Conservation (phyloP, 352 stramenopile species). For the Phytophthora hybrid region DNA sequence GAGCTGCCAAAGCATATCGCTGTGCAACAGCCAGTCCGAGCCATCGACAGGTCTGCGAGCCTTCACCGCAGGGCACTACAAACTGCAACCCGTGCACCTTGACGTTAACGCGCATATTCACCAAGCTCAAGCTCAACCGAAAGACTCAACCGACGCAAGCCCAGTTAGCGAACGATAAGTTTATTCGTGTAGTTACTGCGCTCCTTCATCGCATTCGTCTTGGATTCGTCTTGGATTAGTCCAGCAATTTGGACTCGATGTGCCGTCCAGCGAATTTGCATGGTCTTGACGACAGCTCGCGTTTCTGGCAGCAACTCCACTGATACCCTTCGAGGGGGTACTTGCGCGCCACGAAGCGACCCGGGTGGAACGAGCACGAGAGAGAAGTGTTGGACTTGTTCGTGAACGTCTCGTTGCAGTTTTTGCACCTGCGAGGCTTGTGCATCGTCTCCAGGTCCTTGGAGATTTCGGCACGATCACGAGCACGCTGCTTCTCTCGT, state of each 20-base stretch:
- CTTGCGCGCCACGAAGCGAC: constrained; percentile 76
- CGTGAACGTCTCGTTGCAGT: constrained; percentile 86
- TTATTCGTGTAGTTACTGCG: constrained; percentile 31
- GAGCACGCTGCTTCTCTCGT: constrained; percentile 72
- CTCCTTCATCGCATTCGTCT: constrained; percentile 16
- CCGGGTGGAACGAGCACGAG: constrained; percentile 81
- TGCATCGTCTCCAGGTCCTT: constrained; percentile 78
- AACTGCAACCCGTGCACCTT: constrained; percentile 80
- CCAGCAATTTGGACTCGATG: constrained; percentile 70
- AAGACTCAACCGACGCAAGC: constrained; percentile 20
- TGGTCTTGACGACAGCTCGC: constrained; percentile 74
- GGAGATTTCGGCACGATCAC: constrained; percentile 72
- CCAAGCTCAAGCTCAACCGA: neutral
- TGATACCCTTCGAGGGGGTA: constrained; percentile 86
- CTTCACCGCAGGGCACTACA: constrained; percentile 79
- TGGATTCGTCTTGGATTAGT: constrained; percentile 32
- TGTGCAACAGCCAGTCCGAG: constrained; percentile 84
- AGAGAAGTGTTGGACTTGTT: constrained; percentile 86
- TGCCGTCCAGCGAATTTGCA: constrained; percentile 87
- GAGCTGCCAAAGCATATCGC: constrained; percentile 70
- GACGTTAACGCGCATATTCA: constrained; percentile 67
- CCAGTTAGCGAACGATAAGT: constrained; percentile 10
- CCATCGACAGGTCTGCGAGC: constrained; percentile 82
- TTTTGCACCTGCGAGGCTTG: constrained; percentile 80
- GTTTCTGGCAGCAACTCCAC: constrained; percentile 87